Percentiles rank a stretch among this genome's conserved stretches.
Evolutionary conservation across 164 flowering plant genomes (phyloP).

Genomic region (Chimonanthus praecox): DNA sequence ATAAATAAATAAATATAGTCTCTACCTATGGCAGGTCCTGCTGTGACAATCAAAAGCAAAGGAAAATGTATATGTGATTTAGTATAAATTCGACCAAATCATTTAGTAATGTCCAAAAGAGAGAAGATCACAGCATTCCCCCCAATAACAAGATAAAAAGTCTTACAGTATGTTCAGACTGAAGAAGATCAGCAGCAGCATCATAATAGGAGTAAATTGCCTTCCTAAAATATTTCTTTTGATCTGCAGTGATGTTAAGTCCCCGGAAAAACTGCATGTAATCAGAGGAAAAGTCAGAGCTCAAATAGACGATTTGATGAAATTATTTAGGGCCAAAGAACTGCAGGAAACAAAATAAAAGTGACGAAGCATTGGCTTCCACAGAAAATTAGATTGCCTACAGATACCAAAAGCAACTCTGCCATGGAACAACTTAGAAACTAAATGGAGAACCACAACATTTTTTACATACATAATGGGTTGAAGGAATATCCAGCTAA

Average conservation of each 20-base stretch:
- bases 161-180: constrained; percentile 87
- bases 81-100: neutral
- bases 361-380: neutral
- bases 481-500: neutral
- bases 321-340: neutral
- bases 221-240: constrained; percentile 79
- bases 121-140: neutral
- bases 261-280: constrained; percentile 70
- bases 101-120: neutral
- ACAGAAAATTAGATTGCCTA: too few species aligned
- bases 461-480: neutral
- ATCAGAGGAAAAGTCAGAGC: neutral
- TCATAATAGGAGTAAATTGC: constrained; percentile 73
- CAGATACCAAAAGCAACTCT: neutral
- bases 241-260: constrained; percentile 78
- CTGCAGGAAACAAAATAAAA: neutral
- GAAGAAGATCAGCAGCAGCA: constrained; percentile 72
- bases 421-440: neutral
- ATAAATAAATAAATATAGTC: too few species aligned
- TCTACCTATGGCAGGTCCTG: too few species aligned
- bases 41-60: neutral
- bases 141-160: neutral
- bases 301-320: neutral
- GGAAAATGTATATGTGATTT: neutral
- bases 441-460: neutral